Conservation (phyloP, 2,329 filamentous ascomycete genomes). For the Chaetomium olivaceum region DNA sequence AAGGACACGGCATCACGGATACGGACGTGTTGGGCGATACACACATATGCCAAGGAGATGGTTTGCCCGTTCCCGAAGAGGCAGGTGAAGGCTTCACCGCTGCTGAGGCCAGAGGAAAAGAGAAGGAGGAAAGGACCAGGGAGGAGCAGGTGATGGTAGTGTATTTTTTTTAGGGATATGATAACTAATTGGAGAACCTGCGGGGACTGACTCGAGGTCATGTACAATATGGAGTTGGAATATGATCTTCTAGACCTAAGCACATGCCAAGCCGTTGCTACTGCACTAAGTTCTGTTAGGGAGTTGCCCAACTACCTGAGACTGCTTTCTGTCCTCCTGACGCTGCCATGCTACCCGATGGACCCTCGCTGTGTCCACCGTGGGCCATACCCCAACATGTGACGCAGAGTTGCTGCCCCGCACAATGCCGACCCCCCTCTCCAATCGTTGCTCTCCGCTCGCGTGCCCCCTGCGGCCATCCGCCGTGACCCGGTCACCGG, state of each 20-base stretch:
- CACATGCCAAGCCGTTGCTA: background rate
- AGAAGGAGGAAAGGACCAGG: background rate
- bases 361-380: background rate
- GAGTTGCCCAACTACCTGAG: too few species aligned
- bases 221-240: background rate
- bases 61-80: background rate
- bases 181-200: too few species aligned
- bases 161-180: background rate
- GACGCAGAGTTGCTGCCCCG: background rate
- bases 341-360: background rate
- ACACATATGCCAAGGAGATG: background rate
- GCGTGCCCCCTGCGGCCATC: background rate
- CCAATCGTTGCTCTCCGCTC: background rate
- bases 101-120: background rate
- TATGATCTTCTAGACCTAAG: background rate
- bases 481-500: background rate
- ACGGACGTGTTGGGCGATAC: background rate
- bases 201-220: background rate
- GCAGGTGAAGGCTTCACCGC: background rate
- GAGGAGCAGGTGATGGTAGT: background rate
- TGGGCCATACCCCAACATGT: background rate
- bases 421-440: background rate
- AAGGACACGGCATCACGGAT: background rate
- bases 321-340: background rate
- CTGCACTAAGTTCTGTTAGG: background rate